Percentiles rank a stretch among this genome's conserved stretches.
These are phyloP conservation scores for Takashimella koratensis DNA, from an alignment of 1,284 basidiomycete genomes.

Conservation along the genomic window DNA sequence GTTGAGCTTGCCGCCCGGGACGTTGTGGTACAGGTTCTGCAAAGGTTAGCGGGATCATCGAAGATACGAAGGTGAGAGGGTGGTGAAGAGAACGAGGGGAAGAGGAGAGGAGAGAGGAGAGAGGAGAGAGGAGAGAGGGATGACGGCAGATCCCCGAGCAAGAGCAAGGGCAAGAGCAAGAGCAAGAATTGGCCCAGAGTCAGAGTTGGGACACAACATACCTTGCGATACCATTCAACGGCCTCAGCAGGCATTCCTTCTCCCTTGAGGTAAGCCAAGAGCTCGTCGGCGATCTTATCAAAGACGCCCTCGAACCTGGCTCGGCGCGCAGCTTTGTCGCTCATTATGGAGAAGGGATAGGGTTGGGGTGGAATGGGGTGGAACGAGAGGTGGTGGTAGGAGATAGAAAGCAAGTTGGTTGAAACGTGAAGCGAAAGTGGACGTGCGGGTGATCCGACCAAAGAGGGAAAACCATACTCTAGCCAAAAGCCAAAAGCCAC, in stretches of 20 bases:
- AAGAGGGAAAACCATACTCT: too few species aligned
- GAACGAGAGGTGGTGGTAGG: too few species aligned
- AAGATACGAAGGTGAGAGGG: too few species aligned
- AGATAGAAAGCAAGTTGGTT: too few species aligned
- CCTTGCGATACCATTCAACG: constrained; percentile 72
- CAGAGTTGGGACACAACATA: constrained; percentile 47
- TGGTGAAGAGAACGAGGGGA: neutral
- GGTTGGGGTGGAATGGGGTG: too few species aligned
- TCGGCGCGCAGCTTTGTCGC: constrained; percentile 34
- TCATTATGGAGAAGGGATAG: constrained; percentile 2
- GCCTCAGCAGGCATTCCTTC: constrained; percentile 79
- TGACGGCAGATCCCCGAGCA: too few species aligned
- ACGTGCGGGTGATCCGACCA: too few species aligned
- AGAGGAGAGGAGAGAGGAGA: neutral
- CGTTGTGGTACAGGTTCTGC: constrained; percentile 90
- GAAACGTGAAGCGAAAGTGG: too few species aligned
- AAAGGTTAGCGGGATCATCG: neutral
- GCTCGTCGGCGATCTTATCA: constrained; percentile 55
- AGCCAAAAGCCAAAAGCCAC: too few species aligned
- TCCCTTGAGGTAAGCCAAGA: constrained; percentile 61
- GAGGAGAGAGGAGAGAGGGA: neutral
- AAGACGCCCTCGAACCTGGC: constrained; percentile 52
- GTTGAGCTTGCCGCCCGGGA: constrained; percentile 94
- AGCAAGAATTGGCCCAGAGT: too few species aligned
- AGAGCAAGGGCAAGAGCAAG: too few species aligned